phyloP scores from a whole-genome alignment of 164 flowering plant species.

The Aristolochia fimbriata region DNA sequence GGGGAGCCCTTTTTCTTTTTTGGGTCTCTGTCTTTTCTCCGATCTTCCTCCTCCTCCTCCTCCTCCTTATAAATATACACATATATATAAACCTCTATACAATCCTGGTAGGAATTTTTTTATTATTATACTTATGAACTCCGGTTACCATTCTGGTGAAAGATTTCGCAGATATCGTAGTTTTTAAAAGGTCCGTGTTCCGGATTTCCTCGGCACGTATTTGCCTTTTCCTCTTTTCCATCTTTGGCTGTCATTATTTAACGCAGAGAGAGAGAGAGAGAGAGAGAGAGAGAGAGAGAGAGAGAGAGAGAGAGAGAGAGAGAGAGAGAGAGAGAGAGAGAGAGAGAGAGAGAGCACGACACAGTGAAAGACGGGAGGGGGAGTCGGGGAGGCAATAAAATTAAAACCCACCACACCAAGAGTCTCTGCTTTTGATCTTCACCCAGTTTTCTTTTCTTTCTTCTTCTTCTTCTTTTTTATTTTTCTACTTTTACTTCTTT shows the following conservation, averaged over 20 bases:
- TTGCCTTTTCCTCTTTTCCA: background rate
- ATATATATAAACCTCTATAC: too few relatives aligned
- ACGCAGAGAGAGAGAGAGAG: too few relatives aligned
- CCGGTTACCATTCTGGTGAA: background rate
- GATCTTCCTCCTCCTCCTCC: too few relatives aligned
- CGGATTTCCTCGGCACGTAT: background rate
- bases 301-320: too few relatives aligned
- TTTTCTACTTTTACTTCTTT: background rate
- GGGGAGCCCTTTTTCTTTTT: background rate
- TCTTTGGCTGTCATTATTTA: background rate
- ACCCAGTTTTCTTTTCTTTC: background rate
- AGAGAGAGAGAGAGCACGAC: too few relatives aligned
- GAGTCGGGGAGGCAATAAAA: background rate
- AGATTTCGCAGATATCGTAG: background rate
- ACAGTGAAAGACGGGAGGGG: too few relatives aligned
- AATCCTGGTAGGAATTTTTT: too few relatives aligned
- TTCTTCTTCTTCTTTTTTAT: background rate
- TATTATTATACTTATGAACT: background rate
- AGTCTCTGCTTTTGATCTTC: background rate
- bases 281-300: too few relatives aligned
- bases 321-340: too few relatives aligned
- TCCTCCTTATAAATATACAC: too few relatives aligned
- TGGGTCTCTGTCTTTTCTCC: too few relatives aligned
- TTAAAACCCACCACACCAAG: background rate
- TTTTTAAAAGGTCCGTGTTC: background rate